These are phyloP conservation scores for Erysimum cheiranthoides DNA, from an alignment of 345 rosid genomes.

Conservation along the genomic window DNA sequence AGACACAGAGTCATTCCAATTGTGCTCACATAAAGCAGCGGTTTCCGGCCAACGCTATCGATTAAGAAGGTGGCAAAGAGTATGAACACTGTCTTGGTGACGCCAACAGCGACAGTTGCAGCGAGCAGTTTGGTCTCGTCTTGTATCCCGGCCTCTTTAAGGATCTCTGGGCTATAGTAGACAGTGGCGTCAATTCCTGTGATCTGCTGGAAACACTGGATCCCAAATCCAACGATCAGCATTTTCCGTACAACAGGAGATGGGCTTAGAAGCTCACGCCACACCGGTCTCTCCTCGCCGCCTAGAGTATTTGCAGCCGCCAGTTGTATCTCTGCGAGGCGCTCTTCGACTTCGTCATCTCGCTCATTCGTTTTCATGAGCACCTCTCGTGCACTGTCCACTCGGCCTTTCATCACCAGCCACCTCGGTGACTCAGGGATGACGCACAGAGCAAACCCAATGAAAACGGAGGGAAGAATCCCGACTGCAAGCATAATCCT, in stretches of 20 bases:
- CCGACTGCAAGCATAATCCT: slow-evolving; percentile 94
- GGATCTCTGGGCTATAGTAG: slow-evolving; percentile 83
- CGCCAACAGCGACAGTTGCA: slow-evolving; percentile 79
- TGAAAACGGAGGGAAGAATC: slow-evolving; percentile 76
- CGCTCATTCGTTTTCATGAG: slow-evolving; percentile 72
- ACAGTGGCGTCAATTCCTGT: slow-evolving; percentile 83
- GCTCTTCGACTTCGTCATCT: slow-evolving; percentile 74
- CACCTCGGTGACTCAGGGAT: slow-evolving; percentile 96
- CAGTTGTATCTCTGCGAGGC: slow-evolving; percentile 72
- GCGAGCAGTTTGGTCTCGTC: slow-evolving; percentile 65
- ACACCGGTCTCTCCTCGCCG: slow-evolving; percentile 69
- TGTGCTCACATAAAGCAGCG: slow-evolving; percentile 80
- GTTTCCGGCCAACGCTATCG: slow-evolving; percentile 76
- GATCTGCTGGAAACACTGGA: slow-evolving; percentile 91
- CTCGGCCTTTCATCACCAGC: slow-evolving; percentile 78
- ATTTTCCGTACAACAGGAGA: slow-evolving; percentile 70
- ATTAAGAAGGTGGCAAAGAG: slow-evolving; percentile 70
- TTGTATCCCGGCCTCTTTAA: slow-evolving; percentile 66
- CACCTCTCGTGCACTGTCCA: slow-evolving; percentile 77
- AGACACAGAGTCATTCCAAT: slow-evolving; percentile 82
- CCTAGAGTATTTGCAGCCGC: slow-evolving; percentile 69
- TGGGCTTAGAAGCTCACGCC: slow-evolving; percentile 80
- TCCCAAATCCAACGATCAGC: slow-evolving; percentile 78
- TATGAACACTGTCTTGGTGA: slow-evolving; percentile 68
- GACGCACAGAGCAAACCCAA: slow-evolving; percentile 74